phyloP scores from a whole-genome alignment of 768 basidiomycete genomes.

The Lactarius vividus region DNA sequence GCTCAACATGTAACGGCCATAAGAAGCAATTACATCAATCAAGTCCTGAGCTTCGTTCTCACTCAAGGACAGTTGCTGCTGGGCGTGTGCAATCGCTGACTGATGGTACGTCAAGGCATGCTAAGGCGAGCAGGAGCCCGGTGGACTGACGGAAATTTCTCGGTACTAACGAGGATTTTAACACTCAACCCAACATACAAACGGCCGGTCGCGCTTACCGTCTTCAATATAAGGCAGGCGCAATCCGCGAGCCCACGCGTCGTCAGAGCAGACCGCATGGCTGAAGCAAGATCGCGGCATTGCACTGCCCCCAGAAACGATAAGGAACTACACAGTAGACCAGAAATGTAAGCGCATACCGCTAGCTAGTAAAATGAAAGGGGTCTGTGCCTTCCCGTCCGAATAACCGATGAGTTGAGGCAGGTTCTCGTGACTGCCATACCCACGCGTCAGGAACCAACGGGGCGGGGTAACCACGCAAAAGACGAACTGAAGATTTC shows the following conservation, averaged over 20 bases:
- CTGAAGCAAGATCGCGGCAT: slow-evolving; percentile 20
- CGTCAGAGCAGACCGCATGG: slow-evolving; percentile 22
- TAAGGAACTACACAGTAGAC: neutral
- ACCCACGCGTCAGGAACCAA: neutral
- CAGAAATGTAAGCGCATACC: slow-evolving; percentile 32
- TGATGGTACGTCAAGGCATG: slow-evolving; percentile 1
- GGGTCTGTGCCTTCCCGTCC: slow-evolving; percentile 42
- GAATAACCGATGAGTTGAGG: slow-evolving; percentile 55
- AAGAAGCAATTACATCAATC: slow-evolving; percentile 17
- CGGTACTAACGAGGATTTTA: slow-evolving; percentile 18
- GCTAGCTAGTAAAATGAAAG: slow-evolving; percentile 52
- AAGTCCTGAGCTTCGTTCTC: slow-evolving; percentile 28
- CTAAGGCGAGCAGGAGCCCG: neutral
- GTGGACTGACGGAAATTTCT: slow-evolving; percentile 22
- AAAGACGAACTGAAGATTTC: slow-evolving; percentile 46
- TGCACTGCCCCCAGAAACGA: slow-evolving; percentile 16
- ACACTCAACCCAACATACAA: neutral
- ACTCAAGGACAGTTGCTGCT: slow-evolving; percentile 22
- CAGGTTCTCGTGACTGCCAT: slow-evolving; percentile 47
- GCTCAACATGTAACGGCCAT: neutral
- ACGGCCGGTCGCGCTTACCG: slow-evolving; percentile 7
- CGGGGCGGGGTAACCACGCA: neutral
- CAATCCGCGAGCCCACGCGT: slow-evolving; percentile 21
- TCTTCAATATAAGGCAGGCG: slow-evolving; percentile 21
- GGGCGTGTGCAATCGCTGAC: slow-evolving; percentile 26